Evolutionary conservation across 208 protist species (phyloP).

Genomic region (Herpetomonas samuelpessoai): DNA sequence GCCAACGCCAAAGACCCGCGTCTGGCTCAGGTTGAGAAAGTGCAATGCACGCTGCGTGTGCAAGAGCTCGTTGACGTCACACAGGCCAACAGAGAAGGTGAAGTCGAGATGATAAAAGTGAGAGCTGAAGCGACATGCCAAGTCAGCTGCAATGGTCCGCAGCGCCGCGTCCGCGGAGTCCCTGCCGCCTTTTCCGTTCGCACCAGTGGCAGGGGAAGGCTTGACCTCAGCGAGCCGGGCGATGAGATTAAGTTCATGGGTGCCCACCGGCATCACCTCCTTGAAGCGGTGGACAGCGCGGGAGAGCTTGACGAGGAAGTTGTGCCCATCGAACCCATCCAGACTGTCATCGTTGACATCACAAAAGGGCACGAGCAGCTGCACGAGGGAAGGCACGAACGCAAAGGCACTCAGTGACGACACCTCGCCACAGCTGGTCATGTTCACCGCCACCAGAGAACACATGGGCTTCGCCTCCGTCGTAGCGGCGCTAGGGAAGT

Average conservation of each 20-base stretch:
- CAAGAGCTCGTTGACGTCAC: constrained; percentile 23
- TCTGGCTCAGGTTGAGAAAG: constrained; percentile 56
- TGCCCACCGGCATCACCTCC: background rate
- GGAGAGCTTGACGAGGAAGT: constrained; percentile 18
- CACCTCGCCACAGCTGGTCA: constrained; percentile 36
- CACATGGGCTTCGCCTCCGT: background rate
- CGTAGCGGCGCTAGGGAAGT: background rate
- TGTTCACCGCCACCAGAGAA: constrained; percentile 38
- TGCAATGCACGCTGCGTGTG: constrained; percentile 29
- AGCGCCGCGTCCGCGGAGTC: background rate
- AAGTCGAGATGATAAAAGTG: constrained; percentile 64
- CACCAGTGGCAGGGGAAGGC: background rate
- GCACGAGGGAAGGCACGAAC: constrained; percentile 36
- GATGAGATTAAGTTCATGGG: background rate
- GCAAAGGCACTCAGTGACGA: constrained; percentile 31
- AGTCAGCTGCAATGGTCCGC: background rate
- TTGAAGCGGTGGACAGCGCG: constrained; percentile 7
- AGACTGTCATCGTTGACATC: constrained; percentile 33
- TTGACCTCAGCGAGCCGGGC: background rate
- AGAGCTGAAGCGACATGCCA: constrained; percentile 16
- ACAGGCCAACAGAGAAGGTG: constrained; percentile 41
- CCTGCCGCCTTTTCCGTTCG: background rate
- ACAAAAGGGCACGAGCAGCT: constrained; percentile 48
- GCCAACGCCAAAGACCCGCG: constrained; percentile 26
- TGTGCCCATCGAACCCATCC: constrained; percentile 28